phyloP scores from a whole-genome alignment of 768 basidiomycete species.

The Tricholoma saponaceum region DNA sequence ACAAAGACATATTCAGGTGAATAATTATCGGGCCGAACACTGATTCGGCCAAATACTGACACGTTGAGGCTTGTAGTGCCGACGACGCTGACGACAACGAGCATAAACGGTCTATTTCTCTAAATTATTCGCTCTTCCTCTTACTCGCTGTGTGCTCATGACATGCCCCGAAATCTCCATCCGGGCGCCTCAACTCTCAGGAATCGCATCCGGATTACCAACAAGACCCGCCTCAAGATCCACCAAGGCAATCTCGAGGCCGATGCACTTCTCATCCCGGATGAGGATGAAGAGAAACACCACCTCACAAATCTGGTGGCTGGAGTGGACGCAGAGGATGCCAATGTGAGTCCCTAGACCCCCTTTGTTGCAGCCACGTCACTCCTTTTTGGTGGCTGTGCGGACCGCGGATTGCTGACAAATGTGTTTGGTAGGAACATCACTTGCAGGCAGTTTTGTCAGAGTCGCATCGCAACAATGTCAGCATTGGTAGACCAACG shows the following conservation, averaged over 20 bases:
- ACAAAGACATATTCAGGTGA: conserved; percentile 32
- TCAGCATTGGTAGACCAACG: conserved; percentile 21
- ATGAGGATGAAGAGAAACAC: conserved; percentile 83
- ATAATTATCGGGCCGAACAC: conserved; percentile 51
- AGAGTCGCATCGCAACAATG: conserved; percentile 34
- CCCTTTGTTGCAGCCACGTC: conserved; percentile 31
- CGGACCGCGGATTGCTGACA: conserved; percentile 47
- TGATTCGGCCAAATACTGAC: conserved; percentile 64
- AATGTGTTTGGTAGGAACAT: conserved; percentile 46
- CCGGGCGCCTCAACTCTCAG: conserved; percentile 74
- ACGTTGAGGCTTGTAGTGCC: conserved; percentile 43
- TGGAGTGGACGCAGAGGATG: conserved; percentile 90
- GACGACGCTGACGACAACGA: conserved; percentile 50
- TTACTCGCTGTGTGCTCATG: conserved; percentile 52
- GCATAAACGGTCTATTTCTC: conserved; percentile 25
- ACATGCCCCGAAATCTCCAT: conserved; percentile 82
- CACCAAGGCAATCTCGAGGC: conserved; percentile 78
- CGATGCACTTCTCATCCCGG: conserved; percentile 75
- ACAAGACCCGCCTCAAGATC: conserved; percentile 88
- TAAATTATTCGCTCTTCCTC: conserved; percentile 34
- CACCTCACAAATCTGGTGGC: conserved; percentile 72
- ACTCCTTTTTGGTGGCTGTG: conserved; percentile 43
- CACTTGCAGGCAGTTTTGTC: conserved; percentile 50
- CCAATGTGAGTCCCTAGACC: conserved; percentile 69
- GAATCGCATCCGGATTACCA: conserved; percentile 88